Percentiles rank a stretch among this genome's conserved stretches.
These are phyloP conservation scores for Picea glauca DNA, from an alignment of 75 land plant species.

Conservation along the genomic window DNA sequence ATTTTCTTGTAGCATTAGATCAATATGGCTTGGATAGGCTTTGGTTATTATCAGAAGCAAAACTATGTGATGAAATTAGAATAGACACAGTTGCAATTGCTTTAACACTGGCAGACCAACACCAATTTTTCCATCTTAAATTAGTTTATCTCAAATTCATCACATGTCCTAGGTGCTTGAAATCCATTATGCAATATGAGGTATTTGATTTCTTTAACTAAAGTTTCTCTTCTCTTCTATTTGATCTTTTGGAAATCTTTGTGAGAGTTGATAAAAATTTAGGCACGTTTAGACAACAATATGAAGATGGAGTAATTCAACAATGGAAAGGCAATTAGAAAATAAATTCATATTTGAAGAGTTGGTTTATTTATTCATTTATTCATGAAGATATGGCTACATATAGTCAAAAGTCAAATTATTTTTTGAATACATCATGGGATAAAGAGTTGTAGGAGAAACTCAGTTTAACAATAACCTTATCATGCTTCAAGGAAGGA, in stretches of 20 bases:
- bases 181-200: constrained; percentile 80
- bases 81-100: constrained; percentile 79
- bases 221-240: constrained; percentile 62
- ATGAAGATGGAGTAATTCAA: constrained; percentile 38
- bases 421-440: too few relatives aligned
- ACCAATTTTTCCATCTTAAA: constrained; percentile 62
- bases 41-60: constrained; percentile 66
- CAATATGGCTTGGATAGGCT: constrained; percentile 68
- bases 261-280: constrained; percentile 40
- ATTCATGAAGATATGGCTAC: too few relatives aligned
- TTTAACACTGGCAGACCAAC: constrained; percentile 80
- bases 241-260: constrained; percentile 65
- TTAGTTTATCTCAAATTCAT: constrained; percentile 62
- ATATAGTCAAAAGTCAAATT: too few relatives aligned
- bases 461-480: too few relatives aligned
- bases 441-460: too few relatives aligned
- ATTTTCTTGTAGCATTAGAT: constrained; percentile 79
- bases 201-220: constrained; percentile 65
- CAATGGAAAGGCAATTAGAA: constrained; percentile 15
- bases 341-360: too few relatives aligned
- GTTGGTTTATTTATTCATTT: too few relatives aligned
- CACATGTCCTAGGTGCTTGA: constrained; percentile 23
- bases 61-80: constrained; percentile 55
- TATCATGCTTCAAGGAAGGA: too few relatives aligned
- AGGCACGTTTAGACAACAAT: constrained; percentile 23